A percentile compares a stretch with the other conserved stretches of the same genome.
Conservation (phyloP, 441 rosid species). For the Breynia disticha region DNA sequence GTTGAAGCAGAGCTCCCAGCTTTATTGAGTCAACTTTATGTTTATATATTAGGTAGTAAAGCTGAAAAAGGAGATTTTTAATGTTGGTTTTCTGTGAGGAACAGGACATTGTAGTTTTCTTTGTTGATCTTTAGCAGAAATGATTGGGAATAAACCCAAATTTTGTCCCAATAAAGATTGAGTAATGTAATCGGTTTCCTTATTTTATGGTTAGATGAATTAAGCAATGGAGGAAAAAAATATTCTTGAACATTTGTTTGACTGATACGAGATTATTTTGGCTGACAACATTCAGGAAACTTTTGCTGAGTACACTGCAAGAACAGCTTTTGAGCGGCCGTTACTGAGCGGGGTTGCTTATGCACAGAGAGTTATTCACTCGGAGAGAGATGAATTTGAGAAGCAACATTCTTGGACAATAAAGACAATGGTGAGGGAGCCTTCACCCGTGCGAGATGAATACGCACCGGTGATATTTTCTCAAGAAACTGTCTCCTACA, state of each 20-base stretch:
- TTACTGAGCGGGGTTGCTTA: conserved; percentile 88
- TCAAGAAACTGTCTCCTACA: conserved; percentile 82
- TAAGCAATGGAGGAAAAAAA: too few relatives aligned
- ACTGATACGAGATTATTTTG: neutral
- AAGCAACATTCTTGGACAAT: conserved; percentile 73
- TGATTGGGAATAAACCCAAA: too few relatives aligned
- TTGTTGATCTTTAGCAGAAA: too few relatives aligned
- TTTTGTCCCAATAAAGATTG: too few relatives aligned
- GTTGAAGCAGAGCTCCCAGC: too few relatives aligned
- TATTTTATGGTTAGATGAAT: too few relatives aligned
- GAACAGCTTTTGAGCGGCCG: conserved; percentile 92
- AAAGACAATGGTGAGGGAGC: conserved; percentile 75
- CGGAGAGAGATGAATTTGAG: conserved; percentile 77
- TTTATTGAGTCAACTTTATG: too few relatives aligned
- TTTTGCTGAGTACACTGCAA: conserved; percentile 89
- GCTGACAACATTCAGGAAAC: conserved; percentile 48
- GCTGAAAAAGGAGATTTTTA: neutral
- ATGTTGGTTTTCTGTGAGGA: neutral
- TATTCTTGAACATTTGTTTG: neutral
- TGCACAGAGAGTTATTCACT: conserved; percentile 58
- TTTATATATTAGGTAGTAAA: neutral
- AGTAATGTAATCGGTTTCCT: too few relatives aligned
- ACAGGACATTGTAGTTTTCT: too few relatives aligned
- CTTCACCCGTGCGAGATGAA: conserved; percentile 81
- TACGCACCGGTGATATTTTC: conserved; percentile 94